Base-by-base conservation (phyloP, 495 filamentous ascomycete genomes). In the Talaromyces liani region DNA sequence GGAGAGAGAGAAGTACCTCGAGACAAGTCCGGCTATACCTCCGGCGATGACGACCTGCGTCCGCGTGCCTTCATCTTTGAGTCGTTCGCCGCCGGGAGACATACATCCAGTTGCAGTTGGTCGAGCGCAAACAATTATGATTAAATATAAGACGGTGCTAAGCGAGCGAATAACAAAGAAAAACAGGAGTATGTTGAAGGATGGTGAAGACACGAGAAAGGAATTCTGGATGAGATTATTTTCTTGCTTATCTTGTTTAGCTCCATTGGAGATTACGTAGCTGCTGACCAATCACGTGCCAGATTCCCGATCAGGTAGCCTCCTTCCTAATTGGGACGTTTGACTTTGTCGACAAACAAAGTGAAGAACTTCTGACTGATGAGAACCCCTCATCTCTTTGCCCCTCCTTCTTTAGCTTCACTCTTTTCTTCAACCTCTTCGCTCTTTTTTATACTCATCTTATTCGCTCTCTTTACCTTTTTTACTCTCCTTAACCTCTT, bases 11-110 rank as follows among this genome's bases (percentile, higher is more conserved):
- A 27, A 27, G 12, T 79, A 88, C 86, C 94, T 87, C 60, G 94
- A 94, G 61, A 98, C 84, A 62, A 98, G 83, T 14, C 94, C 94
- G 58, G 95, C 91, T 62, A 88, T 87, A 16, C 88, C 91, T 66
- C 94, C 94, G 49, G 94, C 93, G 63, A 87, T 73, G 56, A 93
- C 82, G 64, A 93, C 90, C 71, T 97, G 92, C 61, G 82, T 77
- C 71, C 84, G 86, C 64, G 92, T 90, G 77, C 93, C 93, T 88
- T 95, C 91, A 93, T 96, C 89, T 74, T 93, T 92, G 70, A 96
- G 89, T 77, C 87, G 88, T 68, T 84, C 82, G 64, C 83, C 85
- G 68, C 82, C 83, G 73, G 80, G 79, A 77, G 90, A 91, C 89
- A 92, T 92, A 74, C 87, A 88, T 85, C 67, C 59, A 54, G 47